Base-by-base conservation (phyloP, 192 early-diverging fungal genomes). In the Coemansia sp. region DNA sequence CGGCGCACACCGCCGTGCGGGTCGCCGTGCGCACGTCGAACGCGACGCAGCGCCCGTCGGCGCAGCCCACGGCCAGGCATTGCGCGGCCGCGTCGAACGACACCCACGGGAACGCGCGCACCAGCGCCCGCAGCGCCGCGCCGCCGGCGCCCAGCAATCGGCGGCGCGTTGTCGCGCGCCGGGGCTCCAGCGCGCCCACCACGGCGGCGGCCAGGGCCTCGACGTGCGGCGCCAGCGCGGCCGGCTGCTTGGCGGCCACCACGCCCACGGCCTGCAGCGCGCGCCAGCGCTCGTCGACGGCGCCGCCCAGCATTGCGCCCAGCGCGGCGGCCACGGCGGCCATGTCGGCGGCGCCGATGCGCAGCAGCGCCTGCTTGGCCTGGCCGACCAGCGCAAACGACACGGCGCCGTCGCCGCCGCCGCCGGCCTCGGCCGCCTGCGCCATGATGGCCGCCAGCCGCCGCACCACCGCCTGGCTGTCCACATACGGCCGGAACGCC, bases 21-120 rank as follows among this genome's bases (percentile, higher is more conserved):
- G 75, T 71, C 5, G 56, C 63, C 15, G 75, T 67, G 42, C 75
- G 68, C 55, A 78, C 39, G 7, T 78, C 75, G 26, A 57, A 78
- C 10, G 64, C 59, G 19, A 64, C 65, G 27, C 75, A 71, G 5
- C 52, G 53, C 15, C 75, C 75, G 34, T 62, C 61, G 5, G 62
- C 51, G 22, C 55, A 55, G 1, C 75, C 75, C 22, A 71, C 60
- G 2, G 57, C 75, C 31, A 78, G 52, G 17, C 54, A 56, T 48
- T 78, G 75, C 17, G 75, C 44, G 31, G 55, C 60, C 3, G 68
- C 30, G 17, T 67, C 48, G 43, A 78, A 78, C n/a, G 75, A 53
- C 26, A 71, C 75, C 34, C 59, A 67, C 38, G 67, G 53, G 45
- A 64, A 78, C 20, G 68, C 50, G 10, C 60, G 50, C 30, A 67